These are phyloP conservation scores for Podospora anserina DNA, from an alignment of 495 filamentous ascomycete genomes.

Conservation along the genomic window DNA sequence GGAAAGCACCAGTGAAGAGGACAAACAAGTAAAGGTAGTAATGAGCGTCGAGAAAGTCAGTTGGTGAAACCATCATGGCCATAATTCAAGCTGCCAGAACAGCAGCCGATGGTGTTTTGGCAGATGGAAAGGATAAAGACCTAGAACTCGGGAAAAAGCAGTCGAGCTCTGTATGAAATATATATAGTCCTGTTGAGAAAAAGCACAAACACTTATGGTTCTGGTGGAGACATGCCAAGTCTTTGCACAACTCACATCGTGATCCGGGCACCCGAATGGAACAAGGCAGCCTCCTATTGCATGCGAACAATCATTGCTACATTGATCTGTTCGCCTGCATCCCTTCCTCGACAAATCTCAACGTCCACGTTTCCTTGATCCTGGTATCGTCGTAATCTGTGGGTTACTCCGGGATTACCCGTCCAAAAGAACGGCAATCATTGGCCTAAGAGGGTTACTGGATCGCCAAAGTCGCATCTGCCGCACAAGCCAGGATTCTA, in stretches of 20 bases:
- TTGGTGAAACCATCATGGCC: not conserved
- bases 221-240: not conserved
- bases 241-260: not conserved
- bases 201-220: not conserved
- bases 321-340: not conserved
- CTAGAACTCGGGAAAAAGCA: not conserved
- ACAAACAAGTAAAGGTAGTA: not conserved
- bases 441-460: not conserved
- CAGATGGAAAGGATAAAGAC: not conserved
- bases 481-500: not conserved
- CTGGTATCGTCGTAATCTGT: not conserved
- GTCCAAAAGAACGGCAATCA: not conserved
- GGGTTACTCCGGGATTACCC: not conserved
- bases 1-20: not conserved
- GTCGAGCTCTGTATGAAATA: not conserved
- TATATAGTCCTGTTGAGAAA: not conserved
- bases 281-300: not conserved
- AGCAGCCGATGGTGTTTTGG: not conserved
- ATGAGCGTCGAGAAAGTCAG: not conserved
- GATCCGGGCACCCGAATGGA: not conserved
- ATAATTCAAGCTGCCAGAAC: not conserved
- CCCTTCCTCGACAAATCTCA: not conserved
- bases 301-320: not conserved
- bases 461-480: constrained; percentile 1
- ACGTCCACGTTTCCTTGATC: not conserved